These are phyloP conservation scores for Auricularia sp. DNA, from an alignment of 768 basidiomycete species.

Conservation along the genomic window DNA sequence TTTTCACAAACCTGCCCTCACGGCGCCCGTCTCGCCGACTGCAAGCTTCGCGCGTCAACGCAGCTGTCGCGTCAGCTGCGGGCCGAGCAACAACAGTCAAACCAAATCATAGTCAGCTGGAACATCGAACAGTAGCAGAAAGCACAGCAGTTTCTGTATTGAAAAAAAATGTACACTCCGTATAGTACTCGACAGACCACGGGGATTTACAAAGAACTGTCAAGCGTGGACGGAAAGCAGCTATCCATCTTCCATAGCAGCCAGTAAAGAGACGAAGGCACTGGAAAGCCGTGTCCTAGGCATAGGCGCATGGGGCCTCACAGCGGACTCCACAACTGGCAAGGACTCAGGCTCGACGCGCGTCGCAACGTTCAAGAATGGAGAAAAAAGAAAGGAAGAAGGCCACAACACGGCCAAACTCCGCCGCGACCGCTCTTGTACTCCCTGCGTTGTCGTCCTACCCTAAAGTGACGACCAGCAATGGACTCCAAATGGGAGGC, in stretches of 20 bases:
- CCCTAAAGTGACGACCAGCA: not conserved
- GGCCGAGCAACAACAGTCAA: too few relatives aligned
- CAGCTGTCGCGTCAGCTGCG: too few relatives aligned
- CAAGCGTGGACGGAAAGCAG: constrained; percentile 1
- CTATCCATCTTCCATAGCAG: not conserved
- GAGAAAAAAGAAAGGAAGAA: not conserved
- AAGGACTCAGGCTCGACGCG: not conserved
- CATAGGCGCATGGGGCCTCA: not conserved
- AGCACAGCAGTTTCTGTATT: too few relatives aligned
- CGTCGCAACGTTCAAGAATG: not conserved
- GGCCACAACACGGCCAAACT: not conserved
- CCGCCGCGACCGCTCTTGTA: not conserved
- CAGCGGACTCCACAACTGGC: not conserved
- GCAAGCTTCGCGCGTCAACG: too few relatives aligned
- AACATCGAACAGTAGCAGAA: too few relatives aligned
- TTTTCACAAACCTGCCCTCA: too few relatives aligned
- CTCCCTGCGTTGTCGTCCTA: not conserved
- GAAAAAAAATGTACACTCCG: not conserved
- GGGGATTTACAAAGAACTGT: not conserved
- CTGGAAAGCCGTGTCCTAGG: not conserved
- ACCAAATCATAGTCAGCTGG: too few relatives aligned
- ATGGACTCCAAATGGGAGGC: not conserved
- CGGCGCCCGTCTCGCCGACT: too few relatives aligned
- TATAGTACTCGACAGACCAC: constrained; percentile 4
- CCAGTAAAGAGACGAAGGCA: constrained; percentile 4